phyloP scores from a whole-genome alignment of 257 asterid genomes.

The Buddleja alternifolia region DNA sequence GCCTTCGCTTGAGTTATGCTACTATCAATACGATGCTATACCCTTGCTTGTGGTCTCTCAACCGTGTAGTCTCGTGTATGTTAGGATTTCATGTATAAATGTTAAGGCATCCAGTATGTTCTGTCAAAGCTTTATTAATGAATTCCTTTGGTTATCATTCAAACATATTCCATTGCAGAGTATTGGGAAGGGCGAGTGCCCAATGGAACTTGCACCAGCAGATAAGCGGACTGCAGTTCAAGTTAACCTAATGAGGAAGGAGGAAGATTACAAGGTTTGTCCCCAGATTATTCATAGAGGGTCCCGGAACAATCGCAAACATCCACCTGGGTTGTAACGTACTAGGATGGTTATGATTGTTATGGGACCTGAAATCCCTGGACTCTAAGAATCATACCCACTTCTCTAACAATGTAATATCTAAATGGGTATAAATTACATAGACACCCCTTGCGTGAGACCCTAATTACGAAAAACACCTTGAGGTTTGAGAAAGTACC shows the following conservation, averaged over 20 bases:
- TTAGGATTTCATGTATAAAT: not conserved
- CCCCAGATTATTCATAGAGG: not conserved
- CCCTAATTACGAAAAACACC: too few species aligned
- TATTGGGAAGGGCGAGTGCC: constrained; percentile 68
- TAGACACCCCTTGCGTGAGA: too few species aligned
- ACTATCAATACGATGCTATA: not conserved
- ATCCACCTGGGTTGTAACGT: too few species aligned
- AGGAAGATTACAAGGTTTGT: constrained; percentile 64
- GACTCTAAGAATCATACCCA: not conserved
- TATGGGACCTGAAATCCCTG: too few species aligned
- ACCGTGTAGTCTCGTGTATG: not conserved
- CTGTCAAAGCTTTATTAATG: constrained; percentile 15
- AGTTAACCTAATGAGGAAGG: constrained; percentile 71
- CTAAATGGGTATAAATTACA: not conserved
- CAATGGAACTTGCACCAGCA: constrained; percentile 71
- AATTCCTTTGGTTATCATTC: constrained; percentile 14
- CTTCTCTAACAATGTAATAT: not conserved
- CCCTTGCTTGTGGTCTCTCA: not conserved
- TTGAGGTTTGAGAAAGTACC: too few species aligned
- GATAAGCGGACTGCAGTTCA: constrained; percentile 53
- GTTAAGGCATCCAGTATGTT: not conserved
- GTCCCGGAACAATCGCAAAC: too few species aligned
- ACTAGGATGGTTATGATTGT: too few species aligned
- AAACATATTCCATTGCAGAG: constrained; percentile 55
- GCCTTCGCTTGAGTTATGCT: constrained; percentile 6